These are phyloP conservation scores for Penicillium egyptiacum DNA, from an alignment of 495 filamentous ascomycete species.

Conservation along the genomic window DNA sequence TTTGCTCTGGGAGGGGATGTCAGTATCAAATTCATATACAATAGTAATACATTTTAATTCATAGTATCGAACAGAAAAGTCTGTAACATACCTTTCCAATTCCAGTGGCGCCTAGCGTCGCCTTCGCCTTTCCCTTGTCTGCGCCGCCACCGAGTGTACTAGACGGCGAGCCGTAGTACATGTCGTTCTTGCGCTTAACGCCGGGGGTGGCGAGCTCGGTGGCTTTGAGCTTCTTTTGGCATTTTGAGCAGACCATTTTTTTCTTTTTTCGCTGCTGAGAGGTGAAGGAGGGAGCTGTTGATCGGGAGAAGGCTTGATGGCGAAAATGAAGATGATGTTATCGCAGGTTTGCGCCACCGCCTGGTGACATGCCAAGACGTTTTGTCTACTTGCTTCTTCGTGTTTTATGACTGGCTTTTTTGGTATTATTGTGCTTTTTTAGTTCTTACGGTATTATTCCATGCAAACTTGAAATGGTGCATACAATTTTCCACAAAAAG, in stretches of 20 bases:
- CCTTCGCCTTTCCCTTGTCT: constrained; percentile 49
- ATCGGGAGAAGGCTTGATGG: neutral
- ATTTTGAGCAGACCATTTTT: constrained; percentile 71
- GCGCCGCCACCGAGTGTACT: constrained; percentile 57
- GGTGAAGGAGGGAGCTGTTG: neutral
- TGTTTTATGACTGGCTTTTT: neutral
- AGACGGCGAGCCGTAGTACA: constrained; percentile 68
- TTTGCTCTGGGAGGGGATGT: constrained; percentile 53
- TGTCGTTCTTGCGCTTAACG: constrained; percentile 69
- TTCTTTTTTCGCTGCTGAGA: neutral
- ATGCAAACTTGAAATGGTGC: neutral
- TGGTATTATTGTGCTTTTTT: neutral
- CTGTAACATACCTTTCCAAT: constrained; percentile 34
- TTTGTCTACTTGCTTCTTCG: neutral
- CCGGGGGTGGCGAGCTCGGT: constrained; percentile 66
- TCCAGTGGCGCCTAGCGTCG: constrained; percentile 40
- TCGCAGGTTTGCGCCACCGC: constrained; percentile 23
- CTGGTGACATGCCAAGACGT: constrained; percentile 22
- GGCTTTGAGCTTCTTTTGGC: constrained; percentile 58
- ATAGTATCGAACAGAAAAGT: neutral
- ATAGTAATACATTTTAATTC: neutral
- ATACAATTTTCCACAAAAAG: neutral
- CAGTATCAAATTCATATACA: neutral
- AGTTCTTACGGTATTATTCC: neutral
- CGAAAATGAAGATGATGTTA: constrained; percentile 12